These are phyloP conservation scores for Buddleja alternifolia DNA, from an alignment of 257 asterid genomes.

Conservation along the genomic window DNA sequence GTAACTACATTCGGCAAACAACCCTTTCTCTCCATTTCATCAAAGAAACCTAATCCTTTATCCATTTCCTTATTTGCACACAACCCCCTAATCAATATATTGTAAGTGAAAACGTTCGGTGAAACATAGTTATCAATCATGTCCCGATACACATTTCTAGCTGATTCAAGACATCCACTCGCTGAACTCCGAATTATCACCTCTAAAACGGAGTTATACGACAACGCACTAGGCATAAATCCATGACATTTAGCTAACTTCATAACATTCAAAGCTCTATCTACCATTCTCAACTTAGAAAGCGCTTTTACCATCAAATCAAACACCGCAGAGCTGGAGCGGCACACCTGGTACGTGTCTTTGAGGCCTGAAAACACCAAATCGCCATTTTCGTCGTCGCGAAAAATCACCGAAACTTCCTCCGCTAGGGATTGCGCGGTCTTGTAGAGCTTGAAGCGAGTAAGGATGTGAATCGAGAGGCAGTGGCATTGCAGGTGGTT, in stretches of 20 bases:
- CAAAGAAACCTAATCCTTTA: slow-evolving; percentile 50
- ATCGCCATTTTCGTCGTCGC: slow-evolving; percentile 42
- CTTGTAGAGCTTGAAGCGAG: slow-evolving; percentile 76
- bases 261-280: slow-evolving; percentile 58
- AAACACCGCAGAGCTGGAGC: slow-evolving; percentile 80
- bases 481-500: slow-evolving; percentile 61
- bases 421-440: slow-evolving; percentile 68
- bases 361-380: slow-evolving; percentile 55
- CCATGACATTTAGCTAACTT: slow-evolving; percentile 62
- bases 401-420: slow-evolving; percentile 44
- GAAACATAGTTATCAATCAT: slow-evolving; percentile 62
- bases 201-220: slow-evolving; percentile 77
- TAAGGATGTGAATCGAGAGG: slow-evolving; percentile 73
- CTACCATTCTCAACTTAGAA: slow-evolving; percentile 65
- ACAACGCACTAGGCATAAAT: slow-evolving; percentile 74
- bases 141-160: slow-evolving; percentile 47
- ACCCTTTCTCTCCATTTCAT: slow-evolving; percentile 64
- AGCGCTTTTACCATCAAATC: slow-evolving; percentile 73
- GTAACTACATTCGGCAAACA: slow-evolving; percentile 81
- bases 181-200: slow-evolving; percentile 51
- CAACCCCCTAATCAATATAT: slow-evolving; percentile 75
- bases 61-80: slow-evolving; percentile 58
- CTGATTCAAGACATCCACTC: slow-evolving; percentile 45
- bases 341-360: slow-evolving; percentile 66
- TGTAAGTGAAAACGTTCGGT: slow-evolving; percentile 78